phyloP scores from a whole-genome alignment of 352 stramenopile species.

The Phytophthora citrophthora region DNA sequence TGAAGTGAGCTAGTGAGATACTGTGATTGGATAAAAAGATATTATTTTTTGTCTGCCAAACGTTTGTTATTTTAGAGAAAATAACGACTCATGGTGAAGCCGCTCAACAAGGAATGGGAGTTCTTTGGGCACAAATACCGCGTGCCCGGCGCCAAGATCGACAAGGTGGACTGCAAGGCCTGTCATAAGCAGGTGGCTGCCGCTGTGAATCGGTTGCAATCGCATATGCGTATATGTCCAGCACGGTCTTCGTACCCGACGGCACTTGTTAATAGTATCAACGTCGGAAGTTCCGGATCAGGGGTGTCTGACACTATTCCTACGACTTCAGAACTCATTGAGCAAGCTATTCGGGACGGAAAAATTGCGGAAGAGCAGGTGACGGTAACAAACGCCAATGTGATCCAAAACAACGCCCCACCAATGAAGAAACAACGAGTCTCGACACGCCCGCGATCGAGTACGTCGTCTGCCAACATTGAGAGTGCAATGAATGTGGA shows the following conservation, averaged over 20 bases:
- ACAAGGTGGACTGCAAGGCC: slow-evolving; percentile 73
- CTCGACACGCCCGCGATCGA: background rate
- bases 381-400: background rate
- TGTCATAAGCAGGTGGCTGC: slow-evolving; percentile 68
- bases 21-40: background rate
- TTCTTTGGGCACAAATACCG: slow-evolving; percentile 69
- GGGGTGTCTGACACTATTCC: slow-evolving; percentile 7
- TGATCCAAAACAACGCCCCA: slow-evolving; percentile 9
- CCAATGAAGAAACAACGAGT: slow-evolving; percentile 33
- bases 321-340: slow-evolving; percentile 11
- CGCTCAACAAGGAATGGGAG: slow-evolving; percentile 73
- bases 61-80: slow-evolving; percentile 8
- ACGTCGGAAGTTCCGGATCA: background rate
- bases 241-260: slow-evolving; percentile 31
- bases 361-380: background rate
- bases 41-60: background rate
- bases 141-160: slow-evolving; percentile 54
- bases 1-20: too few species aligned
- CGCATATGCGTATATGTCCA: slow-evolving; percentile 64
- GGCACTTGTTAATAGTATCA: slow-evolving; percentile 4
- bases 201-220: slow-evolving; percentile 68
- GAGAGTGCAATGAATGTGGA: slow-evolving; percentile 16
- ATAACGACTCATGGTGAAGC: slow-evolving; percentile 54
- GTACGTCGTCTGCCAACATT: background rate
- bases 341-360: slow-evolving; percentile 7